Conservation (phyloP, 768 basidiomycete species). For the Suillus cothurnatus region DNA sequence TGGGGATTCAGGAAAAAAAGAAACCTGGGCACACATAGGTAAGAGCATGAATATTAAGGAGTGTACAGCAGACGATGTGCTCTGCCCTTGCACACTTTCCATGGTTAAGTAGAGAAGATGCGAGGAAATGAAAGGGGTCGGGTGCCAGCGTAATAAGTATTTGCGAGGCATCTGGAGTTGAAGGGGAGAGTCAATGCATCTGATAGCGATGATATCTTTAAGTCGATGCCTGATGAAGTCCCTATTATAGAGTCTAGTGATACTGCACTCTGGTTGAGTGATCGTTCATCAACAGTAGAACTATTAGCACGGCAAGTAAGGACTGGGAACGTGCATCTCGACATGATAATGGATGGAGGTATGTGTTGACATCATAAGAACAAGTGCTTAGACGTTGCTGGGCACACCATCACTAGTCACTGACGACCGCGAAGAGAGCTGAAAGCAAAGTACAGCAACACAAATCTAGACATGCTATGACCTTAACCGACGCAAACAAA, state of each 20-base stretch:
- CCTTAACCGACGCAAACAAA: neutral
- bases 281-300: constrained; percentile 24
- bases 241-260: constrained; percentile 27
- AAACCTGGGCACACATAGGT: constrained; percentile 51
- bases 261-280: constrained; percentile 25
- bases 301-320: constrained; percentile 17
- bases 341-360: neutral
- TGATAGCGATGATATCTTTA: constrained; percentile 7
- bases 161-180: constrained; percentile 4
- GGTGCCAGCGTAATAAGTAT: constrained; percentile 71
- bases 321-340: neutral
- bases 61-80: constrained; percentile 56
- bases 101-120: constrained; percentile 60
- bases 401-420: neutral
- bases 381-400: neutral
- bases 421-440: neutral
- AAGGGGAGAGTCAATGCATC: neutral
- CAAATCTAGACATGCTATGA: too few species aligned
- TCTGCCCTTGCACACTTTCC: constrained; percentile 68
- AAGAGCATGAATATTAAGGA: constrained; percentile 71
- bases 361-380: neutral
- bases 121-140: constrained; percentile 71
- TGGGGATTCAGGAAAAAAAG: too few species aligned
- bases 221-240: constrained; percentile 21
- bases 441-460: too few species aligned